These are phyloP conservation scores for Astrothelium subdiscretum DNA, from an alignment of 495 filamentous ascomycete species.

Conservation along the genomic window DNA sequence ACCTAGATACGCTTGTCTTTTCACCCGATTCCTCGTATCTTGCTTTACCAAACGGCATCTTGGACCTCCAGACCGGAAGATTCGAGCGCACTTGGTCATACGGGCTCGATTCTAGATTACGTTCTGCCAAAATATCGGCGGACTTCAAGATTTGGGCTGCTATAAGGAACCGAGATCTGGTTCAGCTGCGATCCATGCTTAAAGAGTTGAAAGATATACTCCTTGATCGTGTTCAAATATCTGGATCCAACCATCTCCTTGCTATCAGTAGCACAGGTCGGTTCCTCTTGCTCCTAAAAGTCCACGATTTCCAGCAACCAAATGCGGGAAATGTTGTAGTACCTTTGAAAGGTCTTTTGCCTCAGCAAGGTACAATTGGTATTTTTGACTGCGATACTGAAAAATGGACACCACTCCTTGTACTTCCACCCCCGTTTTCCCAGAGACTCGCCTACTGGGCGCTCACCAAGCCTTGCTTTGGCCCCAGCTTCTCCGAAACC, in stretches of 20 bases:
- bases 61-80: background rate
- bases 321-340: background rate
- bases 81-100: background rate
- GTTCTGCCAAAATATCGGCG: background rate
- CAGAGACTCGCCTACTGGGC: background rate
- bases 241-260: background rate
- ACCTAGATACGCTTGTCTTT: background rate
- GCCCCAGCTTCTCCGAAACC: background rate
- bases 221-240: background rate
- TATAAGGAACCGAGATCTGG: background rate
- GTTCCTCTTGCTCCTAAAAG: background rate
- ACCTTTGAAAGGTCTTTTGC: background rate
- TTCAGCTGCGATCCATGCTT: background rate
- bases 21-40: background rate
- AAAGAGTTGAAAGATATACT: background rate
- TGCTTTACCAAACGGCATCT: background rate
- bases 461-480: background rate
- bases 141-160: background rate
- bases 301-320: background rate
- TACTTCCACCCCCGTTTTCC: background rate
- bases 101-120: background rate
- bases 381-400: background rate
- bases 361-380: background rate
- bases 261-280: background rate
- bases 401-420: background rate